These are phyloP conservation scores for Dactylis glomerata DNA, from an alignment of 176 grass and related monocot species.

Conservation along the genomic window DNA sequence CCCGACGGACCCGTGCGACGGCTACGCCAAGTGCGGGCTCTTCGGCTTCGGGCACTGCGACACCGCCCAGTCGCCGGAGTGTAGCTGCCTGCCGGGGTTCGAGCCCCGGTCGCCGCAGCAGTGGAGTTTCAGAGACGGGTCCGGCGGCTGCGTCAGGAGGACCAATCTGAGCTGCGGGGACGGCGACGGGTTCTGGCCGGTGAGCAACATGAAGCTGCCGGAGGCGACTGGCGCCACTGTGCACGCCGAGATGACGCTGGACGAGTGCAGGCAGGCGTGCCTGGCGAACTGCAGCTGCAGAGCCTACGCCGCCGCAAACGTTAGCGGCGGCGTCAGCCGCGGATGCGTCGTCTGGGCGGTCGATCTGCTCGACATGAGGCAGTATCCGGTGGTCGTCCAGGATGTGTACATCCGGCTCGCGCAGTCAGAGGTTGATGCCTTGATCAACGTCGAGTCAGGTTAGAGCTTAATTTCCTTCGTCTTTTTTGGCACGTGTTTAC, in stretches of 20 bases:
- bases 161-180: constrained; percentile 29
- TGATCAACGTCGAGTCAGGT: neutral
- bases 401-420: constrained; percentile 48
- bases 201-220: constrained; percentile 52
- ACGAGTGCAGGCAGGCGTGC: constrained; percentile 41
- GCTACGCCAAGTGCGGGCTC: constrained; percentile 38
- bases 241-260: constrained; percentile 21
- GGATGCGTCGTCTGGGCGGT: constrained; percentile 44
- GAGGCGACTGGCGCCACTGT: constrained; percentile 31
- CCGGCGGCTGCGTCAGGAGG: constrained; percentile 28
- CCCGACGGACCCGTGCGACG: constrained; percentile 45
- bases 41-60: constrained; percentile 42
- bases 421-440: constrained; percentile 40
- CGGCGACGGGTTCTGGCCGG: constrained; percentile 44
- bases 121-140: constrained; percentile 34
- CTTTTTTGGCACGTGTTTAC: no score
- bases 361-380: constrained; percentile 53
- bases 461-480: neutral
- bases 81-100: constrained; percentile 50
- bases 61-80: neutral
- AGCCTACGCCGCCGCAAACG: constrained; percentile 36
- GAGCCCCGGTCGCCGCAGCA: constrained; percentile 28
- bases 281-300: constrained; percentile 35
- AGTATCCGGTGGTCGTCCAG: constrained; percentile 20
- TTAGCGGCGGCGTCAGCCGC: constrained; percentile 18